Evolutionary conservation across 2,329 filamentous ascomycete species (phyloP), one percentile per base, ranked within the genome.

Genomic region (Plenodomus tracheiphilus): DNA sequence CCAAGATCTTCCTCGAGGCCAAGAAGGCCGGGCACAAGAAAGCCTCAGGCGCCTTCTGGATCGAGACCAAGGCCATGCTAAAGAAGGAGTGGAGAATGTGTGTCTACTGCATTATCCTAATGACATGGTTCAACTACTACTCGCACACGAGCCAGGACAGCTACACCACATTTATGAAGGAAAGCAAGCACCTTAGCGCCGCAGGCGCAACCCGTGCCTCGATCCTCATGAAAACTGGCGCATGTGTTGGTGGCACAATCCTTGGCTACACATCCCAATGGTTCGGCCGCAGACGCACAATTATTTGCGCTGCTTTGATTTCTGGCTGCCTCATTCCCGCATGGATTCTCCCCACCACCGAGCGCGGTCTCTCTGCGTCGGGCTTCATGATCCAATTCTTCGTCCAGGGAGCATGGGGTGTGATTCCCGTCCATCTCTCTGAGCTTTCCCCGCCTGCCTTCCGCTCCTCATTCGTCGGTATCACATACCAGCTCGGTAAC

Each of bases 161-260:
- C 41, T 92, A 91, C 75, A 91, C 88, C 0, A 91, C 88, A 2
- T 91, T 91, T 68, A 87, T 92, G 85, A 77, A 86, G 34, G 80
- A 80, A 4, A 81, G 89, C 60, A 91, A 92, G 72, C 83, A 85
- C 54, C 78, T 92, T 49, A 64, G 78, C 46, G 86, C 89, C 61
- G 65, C 75, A 1, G 79, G 78, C 1, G 86, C 88, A 4, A 87
- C 81, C 7, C 83, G 87, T n/a, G 87, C 87, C 15, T 87, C 83
- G n/a, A 91, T 92, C 58, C 72, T 92, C 49, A 91, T 90, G 85
- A 91, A 91, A 74, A 84, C 81, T 1, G 88, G 89, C 20, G 87
- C 88, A 37, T 88, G 86, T 59, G 82, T 90, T 1, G 88, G 87
- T 28, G 87, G 87, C 20, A 86, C 84, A 36, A 82, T 87, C 52